These are phyloP conservation scores for Arthrobotrys musiformis DNA, from an alignment of 2,329 filamentous ascomycete species.

Conservation along the genomic window DNA sequence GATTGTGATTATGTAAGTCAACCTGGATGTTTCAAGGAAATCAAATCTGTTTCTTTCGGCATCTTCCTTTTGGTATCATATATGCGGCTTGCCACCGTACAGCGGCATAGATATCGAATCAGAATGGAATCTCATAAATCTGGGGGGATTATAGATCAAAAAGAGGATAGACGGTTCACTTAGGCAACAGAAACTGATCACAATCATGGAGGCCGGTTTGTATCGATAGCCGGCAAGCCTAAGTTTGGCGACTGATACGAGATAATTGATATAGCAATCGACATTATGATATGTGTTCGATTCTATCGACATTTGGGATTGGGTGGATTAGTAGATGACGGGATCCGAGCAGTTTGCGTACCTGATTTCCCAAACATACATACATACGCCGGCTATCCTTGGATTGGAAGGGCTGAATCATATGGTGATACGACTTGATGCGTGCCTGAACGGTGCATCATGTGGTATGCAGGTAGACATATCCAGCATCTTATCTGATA, in stretches of 20 bases:
- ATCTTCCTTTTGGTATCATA: neutral
- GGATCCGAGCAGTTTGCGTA: neutral
- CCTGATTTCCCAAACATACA: neutral
- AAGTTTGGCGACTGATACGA: conserved; percentile 28
- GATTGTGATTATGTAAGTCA: conserved; percentile 13
- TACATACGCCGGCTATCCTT: neutral
- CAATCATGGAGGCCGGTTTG: neutral
- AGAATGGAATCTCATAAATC: neutral
- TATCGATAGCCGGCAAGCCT: conserved; percentile 14
- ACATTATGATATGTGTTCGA: too few species aligned
- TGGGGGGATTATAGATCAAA: neutral
- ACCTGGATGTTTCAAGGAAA: conserved; percentile 18
- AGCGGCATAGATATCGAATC: too few species aligned
- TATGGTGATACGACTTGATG: neutral
- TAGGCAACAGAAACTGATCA: conserved; percentile 27
- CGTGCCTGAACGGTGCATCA: neutral
- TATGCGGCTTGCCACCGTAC: neutral
- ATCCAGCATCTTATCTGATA: neutral
- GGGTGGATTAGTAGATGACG: neutral
- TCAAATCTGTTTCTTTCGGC: neutral
- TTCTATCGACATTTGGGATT: neutral
- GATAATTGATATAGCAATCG: conserved; percentile 19
- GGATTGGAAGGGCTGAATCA: neutral
- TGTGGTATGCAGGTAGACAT: too few species aligned
- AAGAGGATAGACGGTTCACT: neutral